Evolutionary conservation across 345 rosid genomes (phyloP).

Genomic region (Populus deltoides): DNA sequence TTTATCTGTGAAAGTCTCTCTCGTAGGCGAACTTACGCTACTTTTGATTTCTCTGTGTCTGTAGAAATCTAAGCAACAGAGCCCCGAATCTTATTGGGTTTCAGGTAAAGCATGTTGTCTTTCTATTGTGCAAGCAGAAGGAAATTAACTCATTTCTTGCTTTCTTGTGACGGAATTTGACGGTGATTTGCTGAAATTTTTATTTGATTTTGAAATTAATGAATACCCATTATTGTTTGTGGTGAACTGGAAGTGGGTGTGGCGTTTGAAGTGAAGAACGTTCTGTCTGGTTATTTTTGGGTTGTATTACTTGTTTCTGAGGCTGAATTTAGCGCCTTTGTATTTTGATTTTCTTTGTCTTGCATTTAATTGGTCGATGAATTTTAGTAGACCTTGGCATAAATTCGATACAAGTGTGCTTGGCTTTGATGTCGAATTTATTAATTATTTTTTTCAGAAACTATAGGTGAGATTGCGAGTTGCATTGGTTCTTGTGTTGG

Average conservation of each 20-base stretch:
- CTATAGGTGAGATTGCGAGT: slow-evolving; percentile 3
- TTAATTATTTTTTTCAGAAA: not conserved
- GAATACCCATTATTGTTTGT: slow-evolving; percentile 9
- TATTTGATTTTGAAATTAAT: not conserved
- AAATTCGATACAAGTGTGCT: not conserved
- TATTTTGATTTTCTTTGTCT: not conserved
- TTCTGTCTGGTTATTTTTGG: slow-evolving; percentile 7
- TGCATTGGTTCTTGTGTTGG: slow-evolving; percentile 6
- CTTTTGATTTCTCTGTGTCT: not conserved
- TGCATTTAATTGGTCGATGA: slow-evolving; percentile 2
- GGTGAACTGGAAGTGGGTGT: slow-evolving; percentile 23
- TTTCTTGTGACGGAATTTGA: not conserved
- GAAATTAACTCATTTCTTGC: not conserved
- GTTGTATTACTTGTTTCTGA: not conserved
- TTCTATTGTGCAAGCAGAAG: not conserved
- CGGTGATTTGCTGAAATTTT: slow-evolving; percentile 9
- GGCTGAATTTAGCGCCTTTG: slow-evolving; percentile 15
- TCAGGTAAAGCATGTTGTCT: slow-evolving; percentile 28
- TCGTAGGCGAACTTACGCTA: slow-evolving; percentile 15
- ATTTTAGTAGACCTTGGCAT: not conserved
- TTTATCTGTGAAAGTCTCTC: slow-evolving; percentile 15
- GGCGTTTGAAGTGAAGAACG: slow-evolving; percentile 9
- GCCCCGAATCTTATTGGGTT: slow-evolving; percentile 20
- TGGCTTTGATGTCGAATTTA: slow-evolving; percentile 11
- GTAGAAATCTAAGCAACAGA: slow-evolving; percentile 12